Evolutionary conservation across 1,139 yeast species (phyloP).

Genomic region (Candida glucosophila): DNA sequence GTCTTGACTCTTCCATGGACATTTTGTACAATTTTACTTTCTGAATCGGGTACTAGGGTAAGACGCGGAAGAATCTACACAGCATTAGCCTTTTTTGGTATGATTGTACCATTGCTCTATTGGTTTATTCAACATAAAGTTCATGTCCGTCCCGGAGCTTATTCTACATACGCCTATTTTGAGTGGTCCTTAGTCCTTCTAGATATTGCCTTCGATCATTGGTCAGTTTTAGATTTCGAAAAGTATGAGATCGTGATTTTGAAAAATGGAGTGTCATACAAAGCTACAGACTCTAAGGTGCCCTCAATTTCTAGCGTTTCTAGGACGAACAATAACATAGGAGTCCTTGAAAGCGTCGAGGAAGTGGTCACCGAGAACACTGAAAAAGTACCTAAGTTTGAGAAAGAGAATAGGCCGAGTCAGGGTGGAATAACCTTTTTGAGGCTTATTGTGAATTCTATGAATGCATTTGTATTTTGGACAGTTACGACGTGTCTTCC

Average conservation of each 20-base stretch:
- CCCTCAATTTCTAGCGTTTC: too few relatives aligned
- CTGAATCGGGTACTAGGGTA: conserved; percentile 40
- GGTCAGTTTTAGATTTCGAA: conserved; percentile 63
- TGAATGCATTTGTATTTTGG: conserved; percentile 75
- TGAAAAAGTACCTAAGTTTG: neutral
- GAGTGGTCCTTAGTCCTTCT: conserved; percentile 85
- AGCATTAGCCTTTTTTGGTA: conserved; percentile 55
- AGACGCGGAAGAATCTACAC: conserved; percentile 46
- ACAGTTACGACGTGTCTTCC: conserved; percentile 72
- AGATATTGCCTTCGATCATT: conserved; percentile 79
- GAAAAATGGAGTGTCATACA: conserved; percentile 14
- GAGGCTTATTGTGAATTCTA: conserved; percentile 37
- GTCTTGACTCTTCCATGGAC: conserved; percentile 92
- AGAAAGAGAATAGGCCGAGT: neutral
- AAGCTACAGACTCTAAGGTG: too few relatives aligned
- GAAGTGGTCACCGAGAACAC: neutral
- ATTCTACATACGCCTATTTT: conserved; percentile 85
- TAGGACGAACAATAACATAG: too few relatives aligned
- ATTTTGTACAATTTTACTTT: conserved; percentile 46
- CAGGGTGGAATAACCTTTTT: conserved; percentile 13
- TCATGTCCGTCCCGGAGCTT: conserved; percentile 83
- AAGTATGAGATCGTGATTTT: conserved; percentile 38
- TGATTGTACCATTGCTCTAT: conserved; percentile 74
- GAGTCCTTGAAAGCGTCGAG: too few relatives aligned
- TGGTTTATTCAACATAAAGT: conserved; percentile 93